Percentiles rank a stretch among this genome's conserved stretches.
These are phyloP conservation scores for Lactifluus echinatus DNA, from an alignment of 768 basidiomycete species.

Conservation along the genomic window DNA sequence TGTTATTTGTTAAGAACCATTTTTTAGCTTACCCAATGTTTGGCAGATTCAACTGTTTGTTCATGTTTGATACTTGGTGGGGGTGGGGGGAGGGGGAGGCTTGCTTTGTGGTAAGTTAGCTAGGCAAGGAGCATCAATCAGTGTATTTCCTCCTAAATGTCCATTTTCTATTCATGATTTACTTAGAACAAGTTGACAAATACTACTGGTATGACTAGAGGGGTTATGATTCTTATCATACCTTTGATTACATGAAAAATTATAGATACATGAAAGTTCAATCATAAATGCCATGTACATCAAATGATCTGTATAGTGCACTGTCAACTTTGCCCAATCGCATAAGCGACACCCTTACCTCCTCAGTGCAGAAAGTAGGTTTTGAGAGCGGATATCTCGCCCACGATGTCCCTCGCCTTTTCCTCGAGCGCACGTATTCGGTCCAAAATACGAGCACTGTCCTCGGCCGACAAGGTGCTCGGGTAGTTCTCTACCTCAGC, in stretches of 20 bases:
- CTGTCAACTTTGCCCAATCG: neutral
- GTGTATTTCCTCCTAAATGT: neutral
- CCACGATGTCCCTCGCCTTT: constrained; percentile 17
- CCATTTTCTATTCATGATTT: neutral
- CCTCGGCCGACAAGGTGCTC: constrained; percentile 8
- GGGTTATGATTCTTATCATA: constrained; percentile 9
- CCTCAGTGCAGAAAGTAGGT: constrained; percentile 18
- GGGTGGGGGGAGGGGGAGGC: neutral
- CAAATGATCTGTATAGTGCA: neutral
- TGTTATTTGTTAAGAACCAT: neutral
- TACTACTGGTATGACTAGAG: neutral
- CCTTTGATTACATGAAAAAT: constrained; percentile 13
- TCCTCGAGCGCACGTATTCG: constrained; percentile 16
- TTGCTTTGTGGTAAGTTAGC: too few relatives aligned
- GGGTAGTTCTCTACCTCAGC: constrained; percentile 6
- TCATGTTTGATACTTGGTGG: neutral
- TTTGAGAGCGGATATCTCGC: constrained; percentile 17
- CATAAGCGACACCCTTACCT: neutral
- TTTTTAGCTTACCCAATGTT: too few relatives aligned
- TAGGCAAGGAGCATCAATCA: too few relatives aligned
- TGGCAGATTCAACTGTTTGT: neutral
- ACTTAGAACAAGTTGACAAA: neutral
- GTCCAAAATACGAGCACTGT: constrained; percentile 10
- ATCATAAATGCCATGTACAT: constrained; percentile 15
- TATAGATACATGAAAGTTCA: constrained; percentile 17